Percentiles rank a stretch among this genome's conserved stretches.
Conservation (phyloP, 306 rosid species). For the Mimosa pudica region DNA sequence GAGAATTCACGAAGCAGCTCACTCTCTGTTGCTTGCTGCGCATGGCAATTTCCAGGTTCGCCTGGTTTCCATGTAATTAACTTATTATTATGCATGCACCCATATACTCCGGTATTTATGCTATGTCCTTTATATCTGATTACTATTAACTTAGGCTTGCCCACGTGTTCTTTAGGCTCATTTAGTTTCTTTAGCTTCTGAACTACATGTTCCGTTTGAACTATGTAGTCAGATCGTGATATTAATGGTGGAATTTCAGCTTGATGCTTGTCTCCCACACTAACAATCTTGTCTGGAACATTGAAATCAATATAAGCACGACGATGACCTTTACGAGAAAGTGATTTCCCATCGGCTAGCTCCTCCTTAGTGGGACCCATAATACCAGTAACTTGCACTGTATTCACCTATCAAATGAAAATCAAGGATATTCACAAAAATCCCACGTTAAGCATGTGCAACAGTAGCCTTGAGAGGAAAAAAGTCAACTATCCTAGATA, state of each 20-base stretch:
- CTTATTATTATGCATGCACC: too few relatives aligned
- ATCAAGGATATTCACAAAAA: background rate
- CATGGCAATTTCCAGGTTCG: slow-evolving; percentile 25
- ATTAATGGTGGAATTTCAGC: slow-evolving; percentile 49
- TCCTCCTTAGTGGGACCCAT: slow-evolving; percentile 38
- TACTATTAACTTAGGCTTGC: too few relatives aligned
- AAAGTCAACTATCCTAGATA: too few relatives aligned
- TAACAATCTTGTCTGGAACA: slow-evolving; percentile 51
- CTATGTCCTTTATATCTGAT: too few relatives aligned
- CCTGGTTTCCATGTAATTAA: slow-evolving; percentile 24
- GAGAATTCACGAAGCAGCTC: slow-evolving; percentile 48
- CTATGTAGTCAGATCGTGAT: too few relatives aligned
- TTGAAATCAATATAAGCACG: slow-evolving; percentile 39
- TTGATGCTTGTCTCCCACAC: slow-evolving; percentile 59
- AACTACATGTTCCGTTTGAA: too few relatives aligned
- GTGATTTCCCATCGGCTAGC: slow-evolving; percentile 40
- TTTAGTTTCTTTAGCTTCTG: too few relatives aligned
- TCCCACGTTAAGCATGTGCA: slow-evolving; percentile 28
- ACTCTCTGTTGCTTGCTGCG: slow-evolving; percentile 33
- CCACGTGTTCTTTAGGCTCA: too few relatives aligned
- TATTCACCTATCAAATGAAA: slow-evolving; percentile 48
- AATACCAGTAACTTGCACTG: slow-evolving; percentile 32
- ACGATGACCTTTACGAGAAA: slow-evolving; percentile 37
- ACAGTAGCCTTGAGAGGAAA: background rate
- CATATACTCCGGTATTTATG: too few relatives aligned